Percentiles rank a stretch among this genome's conserved stretches.
These are phyloP conservation scores for Achaetomiella virescens DNA, from an alignment of 495 filamentous ascomycete genomes.

Conservation along the genomic window DNA sequence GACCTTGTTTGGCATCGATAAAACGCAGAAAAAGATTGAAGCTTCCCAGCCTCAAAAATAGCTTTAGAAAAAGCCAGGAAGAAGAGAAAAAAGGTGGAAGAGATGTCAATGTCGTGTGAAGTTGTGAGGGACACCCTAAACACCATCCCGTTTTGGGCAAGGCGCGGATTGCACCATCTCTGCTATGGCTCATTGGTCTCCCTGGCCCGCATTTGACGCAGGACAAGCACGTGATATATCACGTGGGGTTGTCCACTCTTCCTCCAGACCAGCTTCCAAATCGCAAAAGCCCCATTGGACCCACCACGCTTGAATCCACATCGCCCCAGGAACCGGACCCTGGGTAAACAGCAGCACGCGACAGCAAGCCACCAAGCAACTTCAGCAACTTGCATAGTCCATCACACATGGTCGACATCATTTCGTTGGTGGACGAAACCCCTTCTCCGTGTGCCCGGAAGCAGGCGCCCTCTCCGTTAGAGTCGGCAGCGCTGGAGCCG, in stretches of 20 bases:
- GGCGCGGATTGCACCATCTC: conserved; percentile 33
- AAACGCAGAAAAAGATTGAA: no score
- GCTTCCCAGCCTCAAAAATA: neutral
- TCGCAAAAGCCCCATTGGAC: neutral
- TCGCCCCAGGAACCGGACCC: no score
- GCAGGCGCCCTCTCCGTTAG: no score
- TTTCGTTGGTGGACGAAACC: no score
- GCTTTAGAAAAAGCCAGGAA: conserved; percentile 1
- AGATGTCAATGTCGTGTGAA: conserved; percentile 23
- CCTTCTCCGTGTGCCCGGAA: no score
- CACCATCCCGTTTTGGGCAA: conserved; percentile 20
- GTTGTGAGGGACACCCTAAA: conserved; percentile 13
- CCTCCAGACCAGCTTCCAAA: neutral
- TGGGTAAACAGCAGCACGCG: no score
- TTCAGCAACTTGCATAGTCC: no score
- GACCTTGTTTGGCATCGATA: no score
- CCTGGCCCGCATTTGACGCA: no score
- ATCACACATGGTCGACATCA: no score
- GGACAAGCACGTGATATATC: neutral
- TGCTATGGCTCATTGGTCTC: conserved; percentile 10
- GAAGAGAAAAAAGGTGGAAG: conserved; percentile 3
- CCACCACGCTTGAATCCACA: neutral
- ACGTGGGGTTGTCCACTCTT: neutral
- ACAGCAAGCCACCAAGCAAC: no score
- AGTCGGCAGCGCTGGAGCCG: no score